A percentile compares a stretch with the other conserved stretches of the same genome.
phyloP scores from a whole-genome alignment of 805 yeast species.

The Kregervanrija delftensis region DNA sequence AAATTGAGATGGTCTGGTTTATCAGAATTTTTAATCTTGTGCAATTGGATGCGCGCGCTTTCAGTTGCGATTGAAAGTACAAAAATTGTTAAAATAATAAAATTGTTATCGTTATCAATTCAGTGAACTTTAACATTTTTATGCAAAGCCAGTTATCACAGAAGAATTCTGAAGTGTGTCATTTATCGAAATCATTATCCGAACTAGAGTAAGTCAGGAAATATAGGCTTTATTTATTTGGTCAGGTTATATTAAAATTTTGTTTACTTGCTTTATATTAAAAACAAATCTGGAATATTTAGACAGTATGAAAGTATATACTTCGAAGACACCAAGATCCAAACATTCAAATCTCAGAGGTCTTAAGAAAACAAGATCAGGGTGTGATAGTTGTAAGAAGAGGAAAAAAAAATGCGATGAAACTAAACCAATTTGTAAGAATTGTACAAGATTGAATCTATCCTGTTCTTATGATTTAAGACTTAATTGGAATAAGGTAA shows the following conservation, averaged over 20 bases:
- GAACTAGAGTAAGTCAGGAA: too few relatives aligned
- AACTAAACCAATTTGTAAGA: slow-evolving; percentile 17
- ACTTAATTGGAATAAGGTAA: slow-evolving; percentile 14
- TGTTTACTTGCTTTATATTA: neutral
- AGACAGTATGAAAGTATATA: too few relatives aligned
- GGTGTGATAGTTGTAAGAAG: slow-evolving; percentile 37
- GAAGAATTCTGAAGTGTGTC: neutral
- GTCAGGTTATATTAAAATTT: neutral
- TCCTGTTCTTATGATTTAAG: slow-evolving; percentile 14
- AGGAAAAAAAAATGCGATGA: slow-evolving; percentile 36
- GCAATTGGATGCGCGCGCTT: slow-evolving; percentile 6
- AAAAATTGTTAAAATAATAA: too few relatives aligned
- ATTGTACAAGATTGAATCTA: slow-evolving; percentile 15
- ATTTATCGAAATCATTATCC: neutral
- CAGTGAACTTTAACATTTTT: neutral
- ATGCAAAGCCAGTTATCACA: neutral
- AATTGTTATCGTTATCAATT: neutral
- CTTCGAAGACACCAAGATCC: too few relatives aligned
- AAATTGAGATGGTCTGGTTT: neutral
- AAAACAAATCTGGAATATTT: neutral
- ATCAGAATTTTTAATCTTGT: too few relatives aligned
- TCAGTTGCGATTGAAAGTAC: neutral
- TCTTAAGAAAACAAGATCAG: slow-evolving; percentile 20
- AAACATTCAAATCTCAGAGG: slow-evolving; percentile 1
- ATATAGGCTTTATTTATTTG: neutral